These are phyloP conservation scores for Stemphylium beticola DNA, from an alignment of 2,329 filamentous ascomycete genomes.

Conservation along the genomic window DNA sequence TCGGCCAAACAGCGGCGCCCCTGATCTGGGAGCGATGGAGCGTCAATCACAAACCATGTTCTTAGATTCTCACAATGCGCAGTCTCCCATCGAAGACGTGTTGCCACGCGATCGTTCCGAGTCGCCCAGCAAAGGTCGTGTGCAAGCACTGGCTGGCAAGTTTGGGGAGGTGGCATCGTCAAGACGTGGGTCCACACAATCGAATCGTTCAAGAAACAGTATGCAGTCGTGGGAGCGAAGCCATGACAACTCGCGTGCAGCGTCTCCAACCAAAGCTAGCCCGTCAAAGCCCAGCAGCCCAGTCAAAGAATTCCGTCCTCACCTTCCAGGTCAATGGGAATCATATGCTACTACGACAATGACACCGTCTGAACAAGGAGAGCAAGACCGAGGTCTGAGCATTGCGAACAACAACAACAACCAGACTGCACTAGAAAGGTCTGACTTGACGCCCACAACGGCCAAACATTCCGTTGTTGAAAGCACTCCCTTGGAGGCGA, in stretches of 20 bases:
- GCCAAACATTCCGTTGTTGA: constrained; percentile 39
- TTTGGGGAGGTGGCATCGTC: constrained; percentile 55
- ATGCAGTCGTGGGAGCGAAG: constrained; percentile 50
- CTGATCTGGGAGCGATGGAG: constrained; percentile 37
- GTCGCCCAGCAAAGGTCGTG: constrained; percentile 57
- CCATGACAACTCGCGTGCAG: constrained; percentile 44
- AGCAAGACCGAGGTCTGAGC: constrained; percentile 37
- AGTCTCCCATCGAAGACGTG: constrained; percentile 37
- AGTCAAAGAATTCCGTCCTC: constrained; percentile 54
- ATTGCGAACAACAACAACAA: constrained; percentile 12
- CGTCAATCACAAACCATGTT: constrained; percentile 45
- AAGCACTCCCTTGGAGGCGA: constrained; percentile 23
- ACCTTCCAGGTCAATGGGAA: constrained; percentile 61
- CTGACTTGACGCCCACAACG: constrained; percentile 47
- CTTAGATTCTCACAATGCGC: constrained; percentile 42
- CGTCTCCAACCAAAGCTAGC: constrained; percentile 39
- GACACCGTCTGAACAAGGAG: constrained; percentile 39
- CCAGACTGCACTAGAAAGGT: constrained; percentile 30
- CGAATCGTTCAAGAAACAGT: constrained; percentile 50
- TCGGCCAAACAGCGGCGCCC: constrained; percentile 27
- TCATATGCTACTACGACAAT: constrained; percentile 54
- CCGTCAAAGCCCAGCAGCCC: constrained; percentile 46
- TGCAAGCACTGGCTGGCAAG: constrained; percentile 59
- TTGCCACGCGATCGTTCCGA: constrained; percentile 47
- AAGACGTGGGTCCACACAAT: constrained; percentile 55